Evolutionary conservation across 116 monocot genomes (phyloP), one percentile per base, ranked within the genome.

Genomic region (Zostera marina): DNA sequence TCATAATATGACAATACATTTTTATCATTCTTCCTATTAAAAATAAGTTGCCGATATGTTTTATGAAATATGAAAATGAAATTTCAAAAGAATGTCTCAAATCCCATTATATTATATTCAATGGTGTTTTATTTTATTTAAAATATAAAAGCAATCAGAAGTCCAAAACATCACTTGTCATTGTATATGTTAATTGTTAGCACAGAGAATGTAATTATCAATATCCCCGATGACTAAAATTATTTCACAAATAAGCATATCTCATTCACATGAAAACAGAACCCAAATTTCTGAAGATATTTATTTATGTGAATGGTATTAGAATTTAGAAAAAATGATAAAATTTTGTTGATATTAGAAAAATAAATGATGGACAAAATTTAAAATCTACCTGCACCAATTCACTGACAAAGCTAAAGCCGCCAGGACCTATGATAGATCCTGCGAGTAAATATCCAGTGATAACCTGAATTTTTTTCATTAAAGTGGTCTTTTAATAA

Each of bases 381-480:
- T 63, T 73, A 5, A 32, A 32, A 32, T 88, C 78, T 80, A 94
- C 94, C 82, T 94, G 94, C 68, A 94, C 94, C 88, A 94, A 77
- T 88, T 94, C 94, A 56, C 88, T 94, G 54, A 94, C 74, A 72
- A 94, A 88, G 65, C 78, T 74, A 47, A 94, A 85, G 63, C 94
- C 94, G 24, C 94, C 94, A 55, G 94, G 94, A 47, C 94, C 94
- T 61, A 94, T 82, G 15, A 94, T 65, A 16, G 94, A 94, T 53
- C 94, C 94, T 17, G 94, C 88, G 61, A 94, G 82, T 58, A 94
- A 69, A 74, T 94, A 94, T 54, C 94, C 94, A 44, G 88, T 85
- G 66, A 94, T 88, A 54, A 88, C 88, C 94, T 94, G 82, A 66
- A 63, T 38, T 20, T 68, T 24, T 41, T 63, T 26, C 8, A 60